phyloP scores from a whole-genome alignment of 805 yeast species.

The Priceomyces fermenticarens region DNA sequence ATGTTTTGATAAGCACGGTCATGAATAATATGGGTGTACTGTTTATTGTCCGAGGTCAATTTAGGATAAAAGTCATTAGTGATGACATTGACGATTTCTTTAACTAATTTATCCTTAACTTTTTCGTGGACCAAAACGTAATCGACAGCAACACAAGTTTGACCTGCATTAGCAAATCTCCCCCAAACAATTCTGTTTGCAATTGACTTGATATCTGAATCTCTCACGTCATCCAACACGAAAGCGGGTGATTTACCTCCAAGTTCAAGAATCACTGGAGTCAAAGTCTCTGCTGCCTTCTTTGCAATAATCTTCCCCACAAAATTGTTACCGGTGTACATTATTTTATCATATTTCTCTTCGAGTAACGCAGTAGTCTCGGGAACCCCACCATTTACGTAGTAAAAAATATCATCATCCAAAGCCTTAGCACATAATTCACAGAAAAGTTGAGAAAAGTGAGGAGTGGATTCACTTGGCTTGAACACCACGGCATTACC shows the following conservation, averaged over 20 bases:
- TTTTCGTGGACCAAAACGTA: constrained; percentile 67
- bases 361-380: constrained; percentile 59
- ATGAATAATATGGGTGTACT: constrained; percentile 61
- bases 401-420: constrained; percentile 54
- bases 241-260: constrained; percentile 93
- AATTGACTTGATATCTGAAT: constrained; percentile 38
- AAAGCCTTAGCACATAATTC: constrained; percentile 50
- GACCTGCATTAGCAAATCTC: constrained; percentile 78
- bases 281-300: constrained; percentile 81
- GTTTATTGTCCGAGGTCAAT: constrained; percentile 17
- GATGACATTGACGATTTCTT: constrained; percentile 36
- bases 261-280: constrained; percentile 78
- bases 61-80: constrained; percentile 45
- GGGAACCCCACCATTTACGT: constrained; percentile 70
- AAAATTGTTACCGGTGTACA: constrained; percentile 76
- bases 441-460: constrained; percentile 55
- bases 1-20: constrained; percentile 51
- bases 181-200: constrained; percentile 76
- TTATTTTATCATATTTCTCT: constrained; percentile 72
- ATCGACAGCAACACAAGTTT: constrained; percentile 89
- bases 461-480: constrained; percentile 71
- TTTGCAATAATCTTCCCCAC: constrained; percentile 77
- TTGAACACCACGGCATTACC: constrained; percentile 81
- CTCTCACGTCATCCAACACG: constrained; percentile 49
- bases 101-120: constrained; percentile 51